Evolutionary conservation across 345 rosid genomes (phyloP).

Genomic region (Salix brachista): DNA sequence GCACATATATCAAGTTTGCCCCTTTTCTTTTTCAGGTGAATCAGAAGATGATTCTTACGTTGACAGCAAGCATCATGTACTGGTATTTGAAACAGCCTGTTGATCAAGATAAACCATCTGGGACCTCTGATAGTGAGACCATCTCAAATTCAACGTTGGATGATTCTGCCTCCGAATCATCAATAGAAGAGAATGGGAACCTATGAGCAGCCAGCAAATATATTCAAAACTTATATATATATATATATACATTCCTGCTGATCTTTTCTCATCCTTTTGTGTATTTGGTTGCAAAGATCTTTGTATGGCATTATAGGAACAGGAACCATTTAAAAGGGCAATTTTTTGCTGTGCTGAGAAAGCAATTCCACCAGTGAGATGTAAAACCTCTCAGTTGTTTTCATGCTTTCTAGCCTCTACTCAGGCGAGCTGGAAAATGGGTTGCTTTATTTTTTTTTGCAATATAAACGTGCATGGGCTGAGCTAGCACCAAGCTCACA

Average conservation of each 20-base stretch:
- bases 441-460: no score
- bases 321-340: not conserved
- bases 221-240: not conserved
- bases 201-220: slow-evolving; percentile 8
- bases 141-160: slow-evolving; percentile 69
- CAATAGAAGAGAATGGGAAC: slow-evolving; percentile 51
- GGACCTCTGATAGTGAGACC: slow-evolving; percentile 66
- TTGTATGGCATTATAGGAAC: not conserved
- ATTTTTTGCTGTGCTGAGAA: not conserved
- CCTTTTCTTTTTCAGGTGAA: slow-evolving; percentile 56
- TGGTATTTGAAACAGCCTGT: slow-evolving; percentile 84
- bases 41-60: slow-evolving; percentile 92
- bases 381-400: no score
- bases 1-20: no score
- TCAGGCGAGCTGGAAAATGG: no score
- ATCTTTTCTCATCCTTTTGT: not conserved
- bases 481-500: no score
- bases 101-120: slow-evolving; percentile 47
- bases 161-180: slow-evolving; percentile 80
- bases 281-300: not conserved
- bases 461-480: no score
- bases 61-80: slow-evolving; percentile 89
- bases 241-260: not conserved
- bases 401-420: no score
- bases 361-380: no score